phyloP scores from a whole-genome alignment of 2,329 filamentous ascomycete species.

The Calonectria hawksworthii region DNA sequence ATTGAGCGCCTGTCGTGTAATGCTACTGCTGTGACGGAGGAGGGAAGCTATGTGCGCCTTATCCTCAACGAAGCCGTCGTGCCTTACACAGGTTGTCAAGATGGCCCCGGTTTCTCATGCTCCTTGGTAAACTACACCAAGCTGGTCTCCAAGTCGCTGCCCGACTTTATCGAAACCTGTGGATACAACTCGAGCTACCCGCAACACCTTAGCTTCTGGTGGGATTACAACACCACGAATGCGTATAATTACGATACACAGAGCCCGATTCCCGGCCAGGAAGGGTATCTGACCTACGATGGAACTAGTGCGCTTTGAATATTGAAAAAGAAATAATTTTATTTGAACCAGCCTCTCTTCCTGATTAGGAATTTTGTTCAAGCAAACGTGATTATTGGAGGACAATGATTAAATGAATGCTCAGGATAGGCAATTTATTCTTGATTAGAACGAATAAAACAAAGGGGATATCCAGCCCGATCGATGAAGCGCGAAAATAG shows the following conservation, averaged over 20 bases:
- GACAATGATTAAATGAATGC: too few relatives aligned
- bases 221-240: not conserved
- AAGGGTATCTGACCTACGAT: not conserved
- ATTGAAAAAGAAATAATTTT: not conserved
- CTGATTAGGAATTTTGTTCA: too few relatives aligned
- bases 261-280: not conserved
- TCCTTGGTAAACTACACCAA: not conserved
- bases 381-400: too few relatives aligned
- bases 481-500: too few relatives aligned
- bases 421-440: too few relatives aligned
- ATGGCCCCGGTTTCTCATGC: not conserved
- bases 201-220: slow-evolving; percentile 1
- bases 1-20: not conserved
- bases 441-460: too few relatives aligned
- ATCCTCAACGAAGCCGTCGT: slow-evolving; percentile 5
- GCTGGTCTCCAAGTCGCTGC: not conserved
- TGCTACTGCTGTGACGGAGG: not conserved
- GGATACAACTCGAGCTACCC: not conserved
- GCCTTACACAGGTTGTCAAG: not conserved
- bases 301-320: not conserved
- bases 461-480: too few relatives aligned
- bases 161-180: not conserved
- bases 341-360: too few relatives aligned
- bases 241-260: not conserved
- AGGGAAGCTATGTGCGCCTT: not conserved